Percentiles rank a stretch among this genome's conserved stretches.
phyloP scores from a whole-genome alignment of 805 yeast species.

The Spathaspora boniae region DNA sequence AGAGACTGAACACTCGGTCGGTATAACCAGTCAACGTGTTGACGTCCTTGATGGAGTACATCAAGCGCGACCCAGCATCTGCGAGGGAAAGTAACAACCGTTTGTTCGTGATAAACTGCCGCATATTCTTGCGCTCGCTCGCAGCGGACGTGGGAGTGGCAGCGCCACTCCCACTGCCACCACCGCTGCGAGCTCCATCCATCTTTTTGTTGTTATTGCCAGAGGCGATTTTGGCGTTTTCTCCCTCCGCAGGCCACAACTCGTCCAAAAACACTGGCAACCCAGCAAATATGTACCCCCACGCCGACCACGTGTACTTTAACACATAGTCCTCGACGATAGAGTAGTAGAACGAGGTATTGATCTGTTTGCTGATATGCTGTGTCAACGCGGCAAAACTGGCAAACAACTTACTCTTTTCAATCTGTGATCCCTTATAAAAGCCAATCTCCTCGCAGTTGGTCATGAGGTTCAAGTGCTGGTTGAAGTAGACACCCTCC shows the following conservation, averaged over 20 bases:
- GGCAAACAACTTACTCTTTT: slow-evolving; percentile 59
- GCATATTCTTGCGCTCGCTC: slow-evolving; percentile 63
- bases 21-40: slow-evolving; percentile 91
- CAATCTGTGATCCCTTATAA: slow-evolving; percentile 83
- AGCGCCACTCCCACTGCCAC: background rate
- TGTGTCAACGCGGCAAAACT: slow-evolving; percentile 54
- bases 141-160: slow-evolving; percentile 4
- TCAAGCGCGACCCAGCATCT: slow-evolving; percentile 90
- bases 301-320: slow-evolving; percentile 91
- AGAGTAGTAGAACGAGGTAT: slow-evolving; percentile 62
- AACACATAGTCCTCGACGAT: slow-evolving; percentile 80
- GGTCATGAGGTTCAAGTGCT: slow-evolving; percentile 78
- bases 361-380: slow-evolving; percentile 53
- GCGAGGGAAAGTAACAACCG: slow-evolving; percentile 86
- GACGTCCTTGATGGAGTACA: slow-evolving; percentile 91
- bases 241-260: slow-evolving; percentile 27
- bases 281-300: slow-evolving; percentile 89
- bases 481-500: slow-evolving; percentile 86
- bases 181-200: background rate
- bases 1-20: slow-evolving; percentile 72
- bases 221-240: slow-evolving; percentile 6
- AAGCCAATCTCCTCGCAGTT: slow-evolving; percentile 94
- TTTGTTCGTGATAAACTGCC: slow-evolving; percentile 86
- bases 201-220: background rate
- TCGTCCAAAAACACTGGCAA: slow-evolving; percentile 77